Conservation (phyloP, 2,329 filamentous ascomycete genomes). For the Fusarium coicis region DNA sequence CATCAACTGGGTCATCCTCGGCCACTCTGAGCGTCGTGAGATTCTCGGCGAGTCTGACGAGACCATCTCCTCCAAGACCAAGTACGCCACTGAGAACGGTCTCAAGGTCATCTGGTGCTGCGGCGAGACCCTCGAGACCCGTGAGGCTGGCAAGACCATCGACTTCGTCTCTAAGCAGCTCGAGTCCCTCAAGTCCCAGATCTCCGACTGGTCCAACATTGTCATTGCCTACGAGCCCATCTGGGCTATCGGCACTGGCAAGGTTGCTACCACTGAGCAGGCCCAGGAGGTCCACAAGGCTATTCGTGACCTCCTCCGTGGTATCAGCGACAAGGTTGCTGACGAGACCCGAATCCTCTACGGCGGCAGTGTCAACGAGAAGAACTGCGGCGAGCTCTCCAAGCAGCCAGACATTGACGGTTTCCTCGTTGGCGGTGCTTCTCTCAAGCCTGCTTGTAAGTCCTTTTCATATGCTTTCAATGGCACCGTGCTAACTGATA, state of each 20-base stretch:
- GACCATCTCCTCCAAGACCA: slow-evolving; percentile 92
- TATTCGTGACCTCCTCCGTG: slow-evolving; percentile 88
- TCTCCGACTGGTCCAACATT: slow-evolving; percentile 90
- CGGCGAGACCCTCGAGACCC: slow-evolving; percentile 93
- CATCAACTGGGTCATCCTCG: slow-evolving; percentile 90
- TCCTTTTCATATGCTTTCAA: slow-evolving; percentile 35
- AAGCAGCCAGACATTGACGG: slow-evolving; percentile 97
- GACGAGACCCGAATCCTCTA: slow-evolving; percentile 95
- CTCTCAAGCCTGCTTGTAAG: slow-evolving; percentile 95
- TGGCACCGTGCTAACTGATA: not conserved
- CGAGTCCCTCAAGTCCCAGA: slow-evolving; percentile 78
- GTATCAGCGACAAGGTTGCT: slow-evolving; percentile 77
- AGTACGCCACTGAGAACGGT: slow-evolving; percentile 87
- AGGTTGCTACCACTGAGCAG: slow-evolving; percentile 88
- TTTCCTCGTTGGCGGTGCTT: slow-evolving; percentile 96
- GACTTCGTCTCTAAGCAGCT: slow-evolving; percentile 88
- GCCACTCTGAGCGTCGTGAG: slow-evolving; percentile 94
- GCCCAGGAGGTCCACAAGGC: slow-evolving; percentile 94
- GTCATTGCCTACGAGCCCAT: slow-evolving; percentile 99
- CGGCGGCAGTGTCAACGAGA: slow-evolving; percentile 95
- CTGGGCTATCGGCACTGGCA: slow-evolving; percentile 95
- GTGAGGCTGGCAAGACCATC: slow-evolving; percentile 86
- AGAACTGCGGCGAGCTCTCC: slow-evolving; percentile 94
- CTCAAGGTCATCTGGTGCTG: slow-evolving; percentile 96
- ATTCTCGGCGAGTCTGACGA: slow-evolving; percentile 88